Evolutionary conservation across 805 yeast genomes (phyloP).

Genomic region (Komagataella pseudopastoris): DNA sequence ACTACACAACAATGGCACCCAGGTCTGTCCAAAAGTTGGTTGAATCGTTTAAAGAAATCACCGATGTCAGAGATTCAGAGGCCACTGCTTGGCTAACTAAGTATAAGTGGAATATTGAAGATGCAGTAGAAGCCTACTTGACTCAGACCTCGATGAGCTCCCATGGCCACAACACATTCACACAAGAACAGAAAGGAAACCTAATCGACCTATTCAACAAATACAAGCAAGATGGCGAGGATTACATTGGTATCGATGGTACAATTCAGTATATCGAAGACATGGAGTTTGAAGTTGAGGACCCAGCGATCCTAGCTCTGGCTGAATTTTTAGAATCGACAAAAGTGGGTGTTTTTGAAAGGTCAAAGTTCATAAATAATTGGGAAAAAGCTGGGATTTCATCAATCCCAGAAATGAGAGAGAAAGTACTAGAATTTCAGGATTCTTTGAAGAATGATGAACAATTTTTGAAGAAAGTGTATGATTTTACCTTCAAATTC

Average conservation of each 20-base stretch:
- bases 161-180: not conserved
- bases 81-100: slow-evolving; percentile 21
- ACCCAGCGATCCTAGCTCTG: slow-evolving; percentile 52
- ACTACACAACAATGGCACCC: not conserved
- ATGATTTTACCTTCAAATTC: slow-evolving; percentile 59
- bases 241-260: slow-evolving; percentile 62
- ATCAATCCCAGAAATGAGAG: slow-evolving; percentile 32
- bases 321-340: slow-evolving; percentile 61
- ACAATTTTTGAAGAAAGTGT: slow-evolving; percentile 40
- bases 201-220: slow-evolving; percentile 5
- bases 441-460: slow-evolving; percentile 19
- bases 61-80: slow-evolving; percentile 20
- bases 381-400: slow-evolving; percentile 31
- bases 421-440: slow-evolving; percentile 19
- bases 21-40: slow-evolving; percentile 6
- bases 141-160: not conserved
- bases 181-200: slow-evolving; percentile 6
- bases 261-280: slow-evolving; percentile 57
- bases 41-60: slow-evolving; percentile 21
- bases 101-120: slow-evolving; percentile 16
- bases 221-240: slow-evolving; percentile 9
- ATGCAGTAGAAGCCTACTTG: slow-evolving; percentile 20
- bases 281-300: slow-evolving; percentile 62
- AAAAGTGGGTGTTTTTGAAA: slow-evolving; percentile 45
- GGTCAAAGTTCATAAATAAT: slow-evolving; percentile 33